Conservation (phyloP, 371 early-diverging fungal species). For the Mucor saturninus region DNA sequence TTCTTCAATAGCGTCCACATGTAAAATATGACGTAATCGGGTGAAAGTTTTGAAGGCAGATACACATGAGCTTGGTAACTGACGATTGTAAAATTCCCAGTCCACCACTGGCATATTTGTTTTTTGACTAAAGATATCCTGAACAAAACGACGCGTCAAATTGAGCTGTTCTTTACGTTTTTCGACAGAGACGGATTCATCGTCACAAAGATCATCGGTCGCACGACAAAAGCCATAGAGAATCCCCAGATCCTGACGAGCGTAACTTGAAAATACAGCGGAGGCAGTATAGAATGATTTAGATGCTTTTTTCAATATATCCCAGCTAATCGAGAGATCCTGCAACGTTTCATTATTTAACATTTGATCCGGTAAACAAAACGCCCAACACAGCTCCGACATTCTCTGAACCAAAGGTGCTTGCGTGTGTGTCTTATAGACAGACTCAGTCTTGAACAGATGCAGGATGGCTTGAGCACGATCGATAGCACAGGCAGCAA, state of each 20-base stretch:
- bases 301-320: constrained; percentile 46
- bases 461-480: constrained; percentile 50
- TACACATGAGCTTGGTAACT: constrained; percentile 33
- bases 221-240: constrained; percentile 69
- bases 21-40: constrained; percentile 44
- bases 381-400: constrained; percentile 32
- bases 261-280: constrained; percentile 48
- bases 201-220: constrained; percentile 66
- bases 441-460: constrained; percentile 12
- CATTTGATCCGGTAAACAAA: constrained; percentile 35
- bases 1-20: constrained; percentile 48
- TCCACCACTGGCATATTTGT: constrained; percentile 24
- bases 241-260: constrained; percentile 56
- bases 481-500: constrained; percentile 64
- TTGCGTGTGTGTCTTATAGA: background rate
- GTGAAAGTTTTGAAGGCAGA: constrained; percentile 44
- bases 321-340: constrained; percentile 38
- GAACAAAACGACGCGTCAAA: constrained; percentile 33
- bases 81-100: constrained; percentile 29
- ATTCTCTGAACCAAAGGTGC: constrained; percentile 1
- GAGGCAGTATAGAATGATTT: constrained; percentile 62
- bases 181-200: constrained; percentile 31
- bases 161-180: constrained; percentile 31
- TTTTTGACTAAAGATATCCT: constrained; percentile 34
- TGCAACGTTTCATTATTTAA: constrained; percentile 24